phyloP scores from a whole-genome alignment of 495 filamentous ascomycete species.

The Rostrohypoxylon terebratum region DNA sequence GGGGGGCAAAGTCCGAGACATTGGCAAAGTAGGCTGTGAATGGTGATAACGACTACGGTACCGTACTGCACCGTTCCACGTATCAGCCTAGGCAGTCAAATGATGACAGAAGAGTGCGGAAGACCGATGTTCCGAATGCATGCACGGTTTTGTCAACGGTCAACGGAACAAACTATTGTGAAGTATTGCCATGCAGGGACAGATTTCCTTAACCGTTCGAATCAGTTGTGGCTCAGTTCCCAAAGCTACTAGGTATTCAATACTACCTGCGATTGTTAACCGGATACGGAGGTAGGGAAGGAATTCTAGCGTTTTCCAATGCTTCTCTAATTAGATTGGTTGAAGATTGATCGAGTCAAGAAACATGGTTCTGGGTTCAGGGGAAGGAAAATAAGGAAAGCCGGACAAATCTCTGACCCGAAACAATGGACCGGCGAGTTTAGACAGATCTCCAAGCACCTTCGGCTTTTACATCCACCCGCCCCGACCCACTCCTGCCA shows the following conservation, averaged over 20 bases:
- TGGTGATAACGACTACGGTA: not conserved
- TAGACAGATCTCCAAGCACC: slow-evolving; percentile 1
- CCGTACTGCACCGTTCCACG: slow-evolving; percentile 15
- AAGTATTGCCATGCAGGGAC: slow-evolving; percentile 22
- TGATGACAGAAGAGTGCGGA: slow-evolving; percentile 36
- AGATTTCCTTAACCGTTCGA: slow-evolving; percentile 1
- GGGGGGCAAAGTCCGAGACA: slow-evolving; percentile 40
- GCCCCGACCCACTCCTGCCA: slow-evolving; percentile 32
- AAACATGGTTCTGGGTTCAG: slow-evolving; percentile 31
- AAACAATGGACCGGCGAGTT: slow-evolving; percentile 27
- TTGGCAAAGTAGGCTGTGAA: not conserved
- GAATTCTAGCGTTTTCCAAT: slow-evolving; percentile 2
- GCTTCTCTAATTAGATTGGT: slow-evolving; percentile 23
- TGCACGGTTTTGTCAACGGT: slow-evolving; percentile 4
- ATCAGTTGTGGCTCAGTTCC: slow-evolving; percentile 18
- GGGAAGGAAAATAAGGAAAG: slow-evolving; percentile 2
- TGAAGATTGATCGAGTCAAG: slow-evolving; percentile 31
- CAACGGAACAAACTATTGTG: not conserved
- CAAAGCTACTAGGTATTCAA: not conserved
- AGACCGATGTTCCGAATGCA: slow-evolving; percentile 16
- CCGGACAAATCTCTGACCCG: slow-evolving; percentile 16
- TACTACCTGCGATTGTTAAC: slow-evolving; percentile 16
- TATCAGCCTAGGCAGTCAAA: slow-evolving; percentile 11
- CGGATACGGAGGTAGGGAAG: not conserved
- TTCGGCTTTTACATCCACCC: slow-evolving; percentile 41